phyloP scores from a whole-genome alignment of 169 alveolate genomes.

The Plasmodium reichenowi region DNA sequence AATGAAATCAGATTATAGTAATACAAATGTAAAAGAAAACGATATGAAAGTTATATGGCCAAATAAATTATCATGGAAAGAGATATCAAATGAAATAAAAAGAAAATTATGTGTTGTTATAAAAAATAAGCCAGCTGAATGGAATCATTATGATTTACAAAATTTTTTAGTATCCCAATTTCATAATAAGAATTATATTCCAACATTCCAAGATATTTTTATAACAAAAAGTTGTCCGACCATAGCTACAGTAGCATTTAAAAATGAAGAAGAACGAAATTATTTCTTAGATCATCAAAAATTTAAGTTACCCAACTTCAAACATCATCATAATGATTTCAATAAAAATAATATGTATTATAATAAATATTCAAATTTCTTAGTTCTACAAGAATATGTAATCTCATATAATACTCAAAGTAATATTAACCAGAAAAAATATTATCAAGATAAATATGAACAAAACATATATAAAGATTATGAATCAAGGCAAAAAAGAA shows the following conservation, averaged over 20 bases:
- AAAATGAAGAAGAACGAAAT: constrained; percentile 12
- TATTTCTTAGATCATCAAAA: constrained; percentile 15
- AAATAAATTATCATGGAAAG: constrained; percentile 34
- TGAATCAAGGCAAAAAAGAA: background rate
- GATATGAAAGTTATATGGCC: constrained; percentile 21
- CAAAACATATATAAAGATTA: background rate
- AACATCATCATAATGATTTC: background rate
- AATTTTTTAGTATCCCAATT: constrained; percentile 39
- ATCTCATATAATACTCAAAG: background rate
- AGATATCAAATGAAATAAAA: constrained; percentile 34
- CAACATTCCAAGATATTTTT: constrained; percentile 41
- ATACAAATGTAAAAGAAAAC: background rate
- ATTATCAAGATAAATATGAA: constrained; percentile 7
- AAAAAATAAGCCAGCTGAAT: constrained; percentile 43
- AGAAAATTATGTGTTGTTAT: constrained; percentile 34
- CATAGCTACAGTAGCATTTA: constrained; percentile 47
- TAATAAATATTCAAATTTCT: constrained; percentile 24
- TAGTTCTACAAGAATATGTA: constrained; percentile 20
- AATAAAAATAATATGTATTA: constrained; percentile 4
- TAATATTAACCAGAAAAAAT: background rate
- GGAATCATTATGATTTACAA: constrained; percentile 44
- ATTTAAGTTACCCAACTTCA: constrained; percentile 19
- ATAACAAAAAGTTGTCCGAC: constrained; percentile 47
- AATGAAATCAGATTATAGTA: background rate
- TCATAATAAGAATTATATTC: background rate